A percentile compares a stretch with the other conserved stretches of the same genome.
Evolutionary conservation across 805 yeast species (phyloP).

Genomic region (Saccharomycopsis malanga): DNA sequence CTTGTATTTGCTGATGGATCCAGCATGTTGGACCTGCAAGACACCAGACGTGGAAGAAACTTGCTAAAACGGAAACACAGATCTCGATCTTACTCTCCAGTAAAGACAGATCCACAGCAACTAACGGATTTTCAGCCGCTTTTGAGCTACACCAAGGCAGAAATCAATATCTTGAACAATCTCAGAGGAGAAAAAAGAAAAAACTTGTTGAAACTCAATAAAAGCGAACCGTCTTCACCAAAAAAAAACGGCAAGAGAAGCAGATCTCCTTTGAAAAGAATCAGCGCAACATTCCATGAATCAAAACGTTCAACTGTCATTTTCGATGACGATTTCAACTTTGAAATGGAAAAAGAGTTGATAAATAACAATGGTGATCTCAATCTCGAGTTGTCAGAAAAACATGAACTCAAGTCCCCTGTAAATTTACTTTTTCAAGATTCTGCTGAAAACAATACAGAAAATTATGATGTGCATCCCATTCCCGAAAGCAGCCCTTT

Average conservation of each 20-base stretch:
- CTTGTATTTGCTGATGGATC: neutral
- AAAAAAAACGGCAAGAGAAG: conserved; percentile 11
- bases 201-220: conserved; percentile 9
- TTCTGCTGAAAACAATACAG: neutral
- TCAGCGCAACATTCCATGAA: conserved; percentile 9
- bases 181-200: conserved; percentile 14
- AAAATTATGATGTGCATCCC: neutral
- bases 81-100: conserved; percentile 7
- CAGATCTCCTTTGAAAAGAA: conserved; percentile 18
- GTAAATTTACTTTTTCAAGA: neutral
- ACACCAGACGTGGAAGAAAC: neutral
- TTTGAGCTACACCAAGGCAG: conserved; percentile 12
- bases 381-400: neutral
- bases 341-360: conserved; percentile 5
- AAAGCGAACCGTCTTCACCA: conserved; percentile 8
- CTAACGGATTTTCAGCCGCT: conserved; percentile 1
- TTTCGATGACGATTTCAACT: conserved; percentile 17
- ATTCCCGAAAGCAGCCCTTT: neutral
- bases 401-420: neutral
- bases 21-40: neutral
- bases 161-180: conserved; percentile 13
- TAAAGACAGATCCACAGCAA: neutral
- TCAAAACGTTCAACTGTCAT: conserved; percentile 14
- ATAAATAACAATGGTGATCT: neutral
- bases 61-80: neutral